Evolutionary conservation across 768 basidiomycete species (phyloP).

Genomic region (Suillus decipiens): DNA sequence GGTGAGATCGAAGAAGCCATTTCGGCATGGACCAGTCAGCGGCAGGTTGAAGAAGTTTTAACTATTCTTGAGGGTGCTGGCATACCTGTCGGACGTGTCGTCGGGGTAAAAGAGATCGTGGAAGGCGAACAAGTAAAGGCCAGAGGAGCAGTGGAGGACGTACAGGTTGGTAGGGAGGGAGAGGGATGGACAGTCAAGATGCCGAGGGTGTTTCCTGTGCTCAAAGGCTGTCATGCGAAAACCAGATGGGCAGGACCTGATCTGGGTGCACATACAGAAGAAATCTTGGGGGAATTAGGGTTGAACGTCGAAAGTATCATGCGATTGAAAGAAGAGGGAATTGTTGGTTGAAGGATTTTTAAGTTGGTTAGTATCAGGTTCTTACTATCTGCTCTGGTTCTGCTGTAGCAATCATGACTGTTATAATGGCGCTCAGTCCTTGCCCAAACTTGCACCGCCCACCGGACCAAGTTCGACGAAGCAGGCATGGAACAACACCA

Average conservation of each 20-base stretch:
- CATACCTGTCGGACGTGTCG: constrained; percentile 66
- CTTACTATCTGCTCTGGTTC: background rate
- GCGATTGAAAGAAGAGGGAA: constrained; percentile 40
- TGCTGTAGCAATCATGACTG: background rate
- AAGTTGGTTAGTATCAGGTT: background rate
- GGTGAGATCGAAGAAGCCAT: constrained; percentile 63
- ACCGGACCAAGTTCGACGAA: too few relatives aligned
- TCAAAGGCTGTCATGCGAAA: constrained; percentile 57
- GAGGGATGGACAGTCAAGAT: constrained; percentile 67
- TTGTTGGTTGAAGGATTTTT: constrained; percentile 35
- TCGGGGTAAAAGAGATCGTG: constrained; percentile 62
- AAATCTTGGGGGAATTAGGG: constrained; percentile 48
- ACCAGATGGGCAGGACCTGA: constrained; percentile 73
- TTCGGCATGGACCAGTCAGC: constrained; percentile 54
- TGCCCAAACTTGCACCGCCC: too few relatives aligned
- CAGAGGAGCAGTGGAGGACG: constrained; percentile 59
- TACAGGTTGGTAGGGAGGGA: constrained; percentile 46
- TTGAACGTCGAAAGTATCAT: constrained; percentile 39
- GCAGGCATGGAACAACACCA: too few relatives aligned
- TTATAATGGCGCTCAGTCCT: too few relatives aligned
- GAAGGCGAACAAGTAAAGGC: constrained; percentile 56
- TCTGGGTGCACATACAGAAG: constrained; percentile 59
- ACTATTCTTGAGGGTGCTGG: constrained; percentile 49
- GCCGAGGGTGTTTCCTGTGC: constrained; percentile 61
- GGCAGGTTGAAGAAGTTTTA: constrained; percentile 55